A percentile compares a stretch with the other conserved stretches of the same genome.
These are phyloP conservation scores for Excoecaria cochinchinensis DNA, from an alignment of 345 rosid genomes.

Conservation along the genomic window DNA sequence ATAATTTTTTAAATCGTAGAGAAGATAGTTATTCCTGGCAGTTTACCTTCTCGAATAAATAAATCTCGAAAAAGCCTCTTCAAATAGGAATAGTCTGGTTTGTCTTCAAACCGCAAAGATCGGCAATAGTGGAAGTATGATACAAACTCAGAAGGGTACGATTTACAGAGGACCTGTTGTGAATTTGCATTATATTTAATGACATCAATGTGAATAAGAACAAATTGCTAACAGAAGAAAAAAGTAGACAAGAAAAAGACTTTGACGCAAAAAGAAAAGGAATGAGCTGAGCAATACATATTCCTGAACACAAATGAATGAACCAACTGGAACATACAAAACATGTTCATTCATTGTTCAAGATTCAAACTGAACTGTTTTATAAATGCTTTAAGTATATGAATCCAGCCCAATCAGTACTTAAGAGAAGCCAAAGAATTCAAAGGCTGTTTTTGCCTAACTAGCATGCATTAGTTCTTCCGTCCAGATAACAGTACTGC, in stretches of 20 bases:
- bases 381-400: not conserved
- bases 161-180: slow-evolving; percentile 79
- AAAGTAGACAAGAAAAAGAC: too few relatives aligned
- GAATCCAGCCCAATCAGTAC: slow-evolving; percentile 2
- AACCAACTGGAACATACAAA: not conserved
- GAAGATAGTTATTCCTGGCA: not conserved
- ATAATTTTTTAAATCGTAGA: not conserved
- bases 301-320: not conserved
- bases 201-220: not conserved
- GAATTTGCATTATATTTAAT: not conserved
- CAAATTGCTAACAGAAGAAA: not conserved
- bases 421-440: not conserved
- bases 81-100: slow-evolving; percentile 95
- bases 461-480: not conserved
- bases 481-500: not conserved
- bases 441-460: not conserved
- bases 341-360: not conserved
- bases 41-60: slow-evolving; percentile 83
- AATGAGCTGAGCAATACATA: not conserved
- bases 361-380: not conserved
- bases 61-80: slow-evolving; percentile 91
- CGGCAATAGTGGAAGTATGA: slow-evolving; percentile 96
- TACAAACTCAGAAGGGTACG: slow-evolving; percentile 82
- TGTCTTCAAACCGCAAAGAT: slow-evolving; percentile 89
- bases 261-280: not conserved